Evolutionary conservation across 2,329 filamentous ascomycete genomes (phyloP).

Genomic region (Calonectria multiphialidica): DNA sequence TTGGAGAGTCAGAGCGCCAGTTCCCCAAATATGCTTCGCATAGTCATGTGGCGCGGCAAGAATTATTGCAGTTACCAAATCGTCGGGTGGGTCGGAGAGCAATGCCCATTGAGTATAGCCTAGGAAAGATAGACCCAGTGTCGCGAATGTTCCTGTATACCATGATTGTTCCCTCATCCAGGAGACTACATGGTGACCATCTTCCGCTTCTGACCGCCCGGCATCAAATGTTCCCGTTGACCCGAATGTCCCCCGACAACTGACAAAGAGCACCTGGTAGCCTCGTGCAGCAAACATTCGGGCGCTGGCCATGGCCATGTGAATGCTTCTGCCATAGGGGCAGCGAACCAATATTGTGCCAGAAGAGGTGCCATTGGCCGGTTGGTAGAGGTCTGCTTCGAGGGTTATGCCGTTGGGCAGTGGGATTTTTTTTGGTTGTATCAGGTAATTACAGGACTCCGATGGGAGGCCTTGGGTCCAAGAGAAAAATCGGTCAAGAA

Average conservation of each 20-base stretch:
- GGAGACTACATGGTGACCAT: background rate
- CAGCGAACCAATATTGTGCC: background rate
- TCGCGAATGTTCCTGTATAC: background rate
- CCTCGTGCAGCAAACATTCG: background rate
- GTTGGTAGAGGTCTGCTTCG: background rate
- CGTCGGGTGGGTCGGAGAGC: background rate
- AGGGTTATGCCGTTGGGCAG: background rate
- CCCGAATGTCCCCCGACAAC: slow-evolving; percentile 1
- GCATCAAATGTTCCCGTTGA: slow-evolving; percentile 1
- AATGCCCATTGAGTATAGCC: background rate
- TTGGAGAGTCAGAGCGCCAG: background rate
- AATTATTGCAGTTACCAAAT: background rate
- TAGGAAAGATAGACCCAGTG: background rate
- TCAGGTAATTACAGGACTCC: background rate
- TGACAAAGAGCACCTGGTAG: slow-evolving; percentile 4
- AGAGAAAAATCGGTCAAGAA: background rate
- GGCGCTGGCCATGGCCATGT: background rate
- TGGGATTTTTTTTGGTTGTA: background rate
- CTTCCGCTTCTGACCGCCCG: background rate
- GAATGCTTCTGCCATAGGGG: background rate
- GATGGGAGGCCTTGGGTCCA: background rate
- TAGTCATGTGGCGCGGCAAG: background rate
- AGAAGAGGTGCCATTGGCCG: background rate
- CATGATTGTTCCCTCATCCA: background rate
- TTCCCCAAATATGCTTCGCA: slow-evolving; percentile 1